phyloP scores from a whole-genome alignment of 352 stramenopile species.

The Globisporangium mamillatum region DNA sequence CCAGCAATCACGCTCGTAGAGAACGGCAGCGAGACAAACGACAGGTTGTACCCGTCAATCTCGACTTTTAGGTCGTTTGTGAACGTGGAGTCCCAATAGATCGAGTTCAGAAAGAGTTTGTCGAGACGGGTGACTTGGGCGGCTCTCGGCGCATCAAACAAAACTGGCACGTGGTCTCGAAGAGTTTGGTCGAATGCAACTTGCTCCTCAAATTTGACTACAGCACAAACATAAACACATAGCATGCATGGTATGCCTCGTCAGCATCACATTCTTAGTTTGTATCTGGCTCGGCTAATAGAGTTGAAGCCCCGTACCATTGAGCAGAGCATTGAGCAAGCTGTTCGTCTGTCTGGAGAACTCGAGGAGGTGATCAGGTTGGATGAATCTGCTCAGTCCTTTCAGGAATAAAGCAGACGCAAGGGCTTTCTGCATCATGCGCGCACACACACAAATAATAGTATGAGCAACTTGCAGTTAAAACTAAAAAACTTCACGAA shows the following conservation, averaged over 20 bases:
- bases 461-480: neutral
- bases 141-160: conserved; percentile 36
- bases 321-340: conserved; percentile 33
- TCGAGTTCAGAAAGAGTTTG: conserved; percentile 28
- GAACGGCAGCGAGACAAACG: conserved; percentile 40
- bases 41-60: conserved; percentile 43
- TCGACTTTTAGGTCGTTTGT: conserved; percentile 55
- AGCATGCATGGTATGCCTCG: neutral
- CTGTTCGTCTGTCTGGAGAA: conserved; percentile 31
- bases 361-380: conserved; percentile 18
- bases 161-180: conserved; percentile 34
- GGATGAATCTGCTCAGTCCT: conserved; percentile 26
- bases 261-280: neutral
- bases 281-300: neutral
- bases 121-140: conserved; percentile 36
- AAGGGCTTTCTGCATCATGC: conserved; percentile 37
- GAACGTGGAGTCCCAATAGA: conserved; percentile 45
- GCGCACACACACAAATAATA: neutral
- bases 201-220: conserved; percentile 26
- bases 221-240: neutral
- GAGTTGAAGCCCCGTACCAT: conserved; percentile 22
- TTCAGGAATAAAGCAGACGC: conserved; percentile 43
- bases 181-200: conserved; percentile 46
- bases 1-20: conserved; percentile 24
- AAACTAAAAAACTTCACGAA: neutral